Evolutionary conservation across 1,284 basidiomycete species (phyloP).

Genomic region (Fomitopsis pinicola): DNA sequence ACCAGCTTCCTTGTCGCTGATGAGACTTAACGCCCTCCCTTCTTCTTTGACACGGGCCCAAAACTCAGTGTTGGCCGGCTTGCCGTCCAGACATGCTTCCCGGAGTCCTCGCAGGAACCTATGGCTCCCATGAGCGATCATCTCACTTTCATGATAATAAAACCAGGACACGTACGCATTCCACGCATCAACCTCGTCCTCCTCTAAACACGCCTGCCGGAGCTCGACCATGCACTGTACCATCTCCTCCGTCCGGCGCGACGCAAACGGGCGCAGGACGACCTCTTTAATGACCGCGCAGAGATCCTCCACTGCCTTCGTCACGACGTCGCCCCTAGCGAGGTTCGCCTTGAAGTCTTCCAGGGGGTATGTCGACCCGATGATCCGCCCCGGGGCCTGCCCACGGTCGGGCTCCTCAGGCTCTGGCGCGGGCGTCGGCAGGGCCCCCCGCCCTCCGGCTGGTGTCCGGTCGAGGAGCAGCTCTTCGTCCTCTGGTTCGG

Average conservation of each 20-base stretch:
- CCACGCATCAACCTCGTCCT: constrained; percentile 78
- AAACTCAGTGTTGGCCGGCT: constrained; percentile 58
- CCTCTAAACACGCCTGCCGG: constrained; percentile 63
- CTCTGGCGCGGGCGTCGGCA: constrained; percentile 38
- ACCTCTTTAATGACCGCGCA: constrained; percentile 68
- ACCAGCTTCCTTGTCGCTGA: constrained; percentile 58
- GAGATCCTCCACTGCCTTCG: constrained; percentile 80
- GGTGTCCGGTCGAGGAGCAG: constrained; percentile 20
- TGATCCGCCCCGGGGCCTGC: constrained; percentile 50
- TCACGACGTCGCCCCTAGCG: constrained; percentile 70
- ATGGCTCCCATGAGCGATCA: constrained; percentile 1
- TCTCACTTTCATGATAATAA: background rate
- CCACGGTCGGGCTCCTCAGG: constrained; percentile 43
- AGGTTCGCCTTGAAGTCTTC: constrained; percentile 73
- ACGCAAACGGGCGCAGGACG: constrained; percentile 64
- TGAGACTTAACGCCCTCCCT: constrained; percentile 55
- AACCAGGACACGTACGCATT: constrained; percentile 47
- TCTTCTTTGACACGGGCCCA: constrained; percentile 53
- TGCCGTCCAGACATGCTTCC: constrained; percentile 42
- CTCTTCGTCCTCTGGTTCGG: constrained; percentile 28
- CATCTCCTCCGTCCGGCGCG: constrained; percentile 61
- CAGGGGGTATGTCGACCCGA: constrained; percentile 71
- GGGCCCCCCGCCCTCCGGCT: background rate
- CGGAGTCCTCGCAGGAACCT: constrained; percentile 61
- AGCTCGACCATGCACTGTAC: constrained; percentile 68